Percentiles rank a stretch among this genome's conserved stretches.
phyloP scores from a whole-genome alignment of 2,329 filamentous ascomycete species.

The Colletotrichum zoysiae region DNA sequence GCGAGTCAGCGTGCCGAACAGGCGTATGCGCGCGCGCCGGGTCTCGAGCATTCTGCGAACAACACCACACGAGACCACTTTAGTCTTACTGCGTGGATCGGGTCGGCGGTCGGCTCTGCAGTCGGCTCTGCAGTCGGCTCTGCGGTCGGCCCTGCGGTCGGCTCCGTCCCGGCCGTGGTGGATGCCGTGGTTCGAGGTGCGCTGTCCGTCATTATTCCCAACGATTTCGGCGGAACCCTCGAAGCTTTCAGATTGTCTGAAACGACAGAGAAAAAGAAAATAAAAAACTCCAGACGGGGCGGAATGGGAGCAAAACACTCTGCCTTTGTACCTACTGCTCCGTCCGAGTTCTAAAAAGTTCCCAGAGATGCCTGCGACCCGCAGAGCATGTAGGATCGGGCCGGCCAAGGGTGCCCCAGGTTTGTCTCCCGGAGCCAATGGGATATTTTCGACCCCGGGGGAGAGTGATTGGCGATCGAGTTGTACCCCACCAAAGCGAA shows the following conservation, averaged over 20 bases:
- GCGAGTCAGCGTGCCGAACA: not conserved
- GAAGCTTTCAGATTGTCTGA: not conserved
- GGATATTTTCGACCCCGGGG: not conserved
- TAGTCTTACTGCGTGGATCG: not conserved
- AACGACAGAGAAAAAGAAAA: not conserved
- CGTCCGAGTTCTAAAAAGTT: not conserved
- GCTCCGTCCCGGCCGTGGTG: not conserved
- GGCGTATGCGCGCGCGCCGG: too few species aligned
- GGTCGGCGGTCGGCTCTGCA: not conserved
- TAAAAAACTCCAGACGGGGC: not conserved
- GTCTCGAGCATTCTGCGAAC: not conserved
- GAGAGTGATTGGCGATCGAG: not conserved
- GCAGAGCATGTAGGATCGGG: not conserved
- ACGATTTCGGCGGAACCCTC: too few species aligned
- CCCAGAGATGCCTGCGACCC: not conserved
- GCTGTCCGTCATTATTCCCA: too few species aligned
- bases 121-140: not conserved
- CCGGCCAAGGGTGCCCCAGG: not conserved
- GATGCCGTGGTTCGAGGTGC: not conserved
- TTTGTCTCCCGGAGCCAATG: not conserved
- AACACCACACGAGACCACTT: not conserved
- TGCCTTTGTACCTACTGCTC: slow-evolving; percentile 6
- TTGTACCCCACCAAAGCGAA: not conserved
- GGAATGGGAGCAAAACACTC: not conserved
- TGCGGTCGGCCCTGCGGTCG: too few species aligned